Conservation (phyloP, 495 filamentous ascomycete species). For the Xanthoparmelia taractica region DNA sequence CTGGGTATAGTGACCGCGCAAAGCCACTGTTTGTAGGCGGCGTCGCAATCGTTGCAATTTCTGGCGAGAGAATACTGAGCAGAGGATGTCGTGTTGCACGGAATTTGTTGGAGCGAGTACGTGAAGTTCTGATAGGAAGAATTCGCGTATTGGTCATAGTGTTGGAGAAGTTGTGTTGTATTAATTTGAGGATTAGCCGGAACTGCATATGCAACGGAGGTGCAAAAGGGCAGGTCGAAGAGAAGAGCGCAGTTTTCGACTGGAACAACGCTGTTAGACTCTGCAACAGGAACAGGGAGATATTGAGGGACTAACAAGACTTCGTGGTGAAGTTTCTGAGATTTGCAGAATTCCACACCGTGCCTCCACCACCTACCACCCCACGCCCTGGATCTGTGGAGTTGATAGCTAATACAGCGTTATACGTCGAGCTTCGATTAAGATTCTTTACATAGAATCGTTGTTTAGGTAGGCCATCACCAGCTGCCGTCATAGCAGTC, state of each 20-base stretch:
- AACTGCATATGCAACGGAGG: conserved; percentile 80
- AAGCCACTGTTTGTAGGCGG: conserved; percentile 86
- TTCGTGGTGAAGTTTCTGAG: conserved; percentile 73
- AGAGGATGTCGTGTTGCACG: conserved; percentile 66
- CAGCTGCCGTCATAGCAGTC: conserved; percentile 59
- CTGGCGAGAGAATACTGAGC: conserved; percentile 73
- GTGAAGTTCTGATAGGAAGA: conserved; percentile 64
- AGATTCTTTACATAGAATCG: conserved; percentile 77
- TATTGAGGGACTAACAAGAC: conserved; percentile 45
- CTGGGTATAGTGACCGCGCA: conserved; percentile 88
- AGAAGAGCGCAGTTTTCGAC: conserved; percentile 75
- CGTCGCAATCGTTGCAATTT: conserved; percentile 64
- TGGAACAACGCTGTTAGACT: conserved; percentile 25
- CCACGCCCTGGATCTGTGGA: conserved; percentile 43
- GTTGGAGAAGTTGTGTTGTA: conserved; percentile 41
- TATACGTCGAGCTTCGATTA: conserved; percentile 60
- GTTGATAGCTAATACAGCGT: conserved; percentile 60
- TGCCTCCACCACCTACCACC: conserved; percentile 58
- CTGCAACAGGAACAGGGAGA: conserved; percentile 16
- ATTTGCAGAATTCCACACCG: conserved; percentile 56
- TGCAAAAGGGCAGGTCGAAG: conserved; percentile 76
- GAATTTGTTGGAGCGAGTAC: conserved; percentile 72
- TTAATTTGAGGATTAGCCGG: conserved; percentile 59
- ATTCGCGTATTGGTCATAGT: conserved; percentile 60
- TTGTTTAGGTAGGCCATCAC: conserved; percentile 61